Evolutionary conservation across 257 asterid species (phyloP).

Genomic region (Avicennia marina): DNA sequence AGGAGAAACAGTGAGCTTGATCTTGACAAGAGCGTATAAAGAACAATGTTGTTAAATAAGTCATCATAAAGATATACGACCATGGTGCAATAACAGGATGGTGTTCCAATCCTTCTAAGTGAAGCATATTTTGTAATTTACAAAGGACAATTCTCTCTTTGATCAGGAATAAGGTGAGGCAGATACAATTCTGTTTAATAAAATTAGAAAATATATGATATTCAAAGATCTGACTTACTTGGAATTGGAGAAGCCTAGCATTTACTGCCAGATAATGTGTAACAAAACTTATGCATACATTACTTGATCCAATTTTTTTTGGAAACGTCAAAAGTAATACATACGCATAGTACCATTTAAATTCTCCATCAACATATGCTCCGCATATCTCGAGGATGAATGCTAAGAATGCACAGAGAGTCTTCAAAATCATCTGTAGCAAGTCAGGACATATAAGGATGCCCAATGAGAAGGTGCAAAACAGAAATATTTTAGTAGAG

Average conservation of each 20-base stretch:
- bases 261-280: background rate
- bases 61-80: too few species aligned
- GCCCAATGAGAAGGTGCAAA: background rate
- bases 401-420: conserved; percentile 74
- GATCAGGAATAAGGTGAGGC: too few species aligned
- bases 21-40: too few species aligned
- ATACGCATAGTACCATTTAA: conserved; percentile 90
- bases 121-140: too few species aligned
- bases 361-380: conserved; percentile 91
- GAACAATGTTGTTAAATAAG: too few species aligned
- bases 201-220: background rate
- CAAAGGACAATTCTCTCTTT: too few species aligned
- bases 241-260: background rate
- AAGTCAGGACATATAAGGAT: conserved; percentile 10
- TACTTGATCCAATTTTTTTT: background rate
- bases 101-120: too few species aligned
- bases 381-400: conserved; percentile 72
- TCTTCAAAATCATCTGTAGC: conserved; percentile 94
- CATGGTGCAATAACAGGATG: too few species aligned
- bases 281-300: background rate
- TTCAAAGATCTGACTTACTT: background rate
- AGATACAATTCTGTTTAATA: too few species aligned
- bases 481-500: background rate
- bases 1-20: too few species aligned
- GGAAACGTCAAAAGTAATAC: background rate